Evolutionary conservation across 345 rosid species (phyloP), one percentile per base, ranked within the genome.

Genomic region (Psidium friedrichsthalianum): DNA sequence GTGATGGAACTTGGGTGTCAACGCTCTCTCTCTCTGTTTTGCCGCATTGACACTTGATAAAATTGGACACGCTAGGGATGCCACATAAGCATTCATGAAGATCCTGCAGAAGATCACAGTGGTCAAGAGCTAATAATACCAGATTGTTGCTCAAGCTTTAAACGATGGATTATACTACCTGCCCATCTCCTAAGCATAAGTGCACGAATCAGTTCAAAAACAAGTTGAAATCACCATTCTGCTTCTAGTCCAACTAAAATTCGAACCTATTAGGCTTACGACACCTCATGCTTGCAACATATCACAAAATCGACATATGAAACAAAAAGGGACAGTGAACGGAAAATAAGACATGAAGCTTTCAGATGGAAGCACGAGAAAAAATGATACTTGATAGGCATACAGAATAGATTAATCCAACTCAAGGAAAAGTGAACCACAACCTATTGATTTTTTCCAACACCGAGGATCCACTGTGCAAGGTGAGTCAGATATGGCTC

Each of bases 401-500:
- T 69, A 69, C 25, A 9, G 78, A 36, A 20, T 69, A 36, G 42
- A 69, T 32, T 18, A 69, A 18, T 36, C 20, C 78, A 2, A 69
- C 36, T 69, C 6, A 69, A 18, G 25, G 80, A 69, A 69, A 69
- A 69, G 47, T 9, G 47, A 36, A 52, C 40, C 15, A 82, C 22
- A 49, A 55, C 58, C 82, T 56, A 91, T 88, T 89, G 85, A 85
- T 92, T 96, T 82, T 90, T 92, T 29, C 95, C 90, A 85, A 90
- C 92, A 22, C 98, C 98, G 54, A 97, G 96, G 88, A 97, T 92
- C 94, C 94, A 95, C 89, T 95, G 98, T 56, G 99, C 96, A 87
- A 97, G 99, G 93, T 96, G 99, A 85, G 96, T 95, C 91, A 96
- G 90, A 91, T 97, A 92, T 20, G 99, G 99, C 87, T 97, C 98